Conservation (phyloP, 345 rosid species). For the Salix dunnii region DNA sequence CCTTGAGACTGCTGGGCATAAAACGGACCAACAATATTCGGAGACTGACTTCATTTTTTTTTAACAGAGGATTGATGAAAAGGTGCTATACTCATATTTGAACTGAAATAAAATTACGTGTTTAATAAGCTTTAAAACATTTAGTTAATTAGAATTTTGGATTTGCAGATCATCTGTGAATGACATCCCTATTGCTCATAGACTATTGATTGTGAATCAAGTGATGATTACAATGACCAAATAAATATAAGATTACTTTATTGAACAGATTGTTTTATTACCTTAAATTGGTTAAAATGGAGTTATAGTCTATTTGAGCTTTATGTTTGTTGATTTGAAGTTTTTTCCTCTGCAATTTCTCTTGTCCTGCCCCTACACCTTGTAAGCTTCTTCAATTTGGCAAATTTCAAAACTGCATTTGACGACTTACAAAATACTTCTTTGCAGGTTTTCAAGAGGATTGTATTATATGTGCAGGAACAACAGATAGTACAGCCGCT, state of each 20-base stretch:
- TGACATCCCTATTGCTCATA: neutral
- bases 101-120: neutral
- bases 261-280: neutral
- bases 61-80: neutral
- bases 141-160: neutral
- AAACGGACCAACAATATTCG: neutral
- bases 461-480: slow-evolving; percentile 76
- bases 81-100: neutral
- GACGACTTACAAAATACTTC: slow-evolving; percentile 5
- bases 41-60: neutral
- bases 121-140: neutral
- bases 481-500: slow-evolving; percentile 95
- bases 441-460: slow-evolving; percentile 70
- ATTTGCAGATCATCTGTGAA: neutral
- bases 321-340: neutral
- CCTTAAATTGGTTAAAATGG: neutral
- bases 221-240: neutral
- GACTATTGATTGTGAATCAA: neutral
- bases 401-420: neutral
- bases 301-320: neutral
- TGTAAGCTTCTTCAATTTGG: neutral
- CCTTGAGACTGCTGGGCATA: neutral
- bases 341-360: neutral
- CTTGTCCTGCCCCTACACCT: neutral
- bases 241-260: neutral